Evolutionary conservation across 352 stramenopile genomes (phyloP).

Genomic region (Phytophthora pistaciae): DNA sequence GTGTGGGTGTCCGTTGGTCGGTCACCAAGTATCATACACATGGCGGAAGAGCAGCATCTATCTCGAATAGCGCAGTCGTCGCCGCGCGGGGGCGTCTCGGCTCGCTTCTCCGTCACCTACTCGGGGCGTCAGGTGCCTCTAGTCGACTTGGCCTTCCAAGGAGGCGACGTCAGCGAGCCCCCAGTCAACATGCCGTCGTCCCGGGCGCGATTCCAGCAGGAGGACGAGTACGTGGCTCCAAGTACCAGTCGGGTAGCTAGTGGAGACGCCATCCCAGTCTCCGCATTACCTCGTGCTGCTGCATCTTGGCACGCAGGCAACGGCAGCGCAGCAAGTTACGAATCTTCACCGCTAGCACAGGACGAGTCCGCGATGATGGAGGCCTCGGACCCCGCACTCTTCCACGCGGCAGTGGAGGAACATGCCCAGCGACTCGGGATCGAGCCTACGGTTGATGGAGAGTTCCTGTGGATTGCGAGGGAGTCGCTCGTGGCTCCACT

Average conservation of each 20-base stretch:
- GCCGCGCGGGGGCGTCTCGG: slow-evolving; percentile 22
- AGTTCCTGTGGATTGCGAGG: slow-evolving; percentile 79
- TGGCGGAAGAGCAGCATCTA: slow-evolving; percentile 31
- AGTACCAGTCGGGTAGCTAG: slow-evolving; percentile 30
- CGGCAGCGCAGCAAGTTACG: slow-evolving; percentile 28
- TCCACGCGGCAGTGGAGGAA: slow-evolving; percentile 79
- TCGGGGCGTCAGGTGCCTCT: slow-evolving; percentile 38
- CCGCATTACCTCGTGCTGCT: slow-evolving; percentile 28
- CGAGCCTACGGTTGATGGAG: slow-evolving; percentile 55
- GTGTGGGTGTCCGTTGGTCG: background rate
- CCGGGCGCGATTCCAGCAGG: slow-evolving; percentile 29
- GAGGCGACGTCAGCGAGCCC: slow-evolving; percentile 5
- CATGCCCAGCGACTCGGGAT: slow-evolving; percentile 78
- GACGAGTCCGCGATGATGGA: slow-evolving; percentile 71
- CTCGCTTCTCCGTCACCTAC: slow-evolving; percentile 31
- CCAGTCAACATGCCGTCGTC: slow-evolving; percentile 28
- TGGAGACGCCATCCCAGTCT: slow-evolving; percentile 9
- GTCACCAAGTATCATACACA: slow-evolving; percentile 8
- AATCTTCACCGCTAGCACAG: slow-evolving; percentile 15
- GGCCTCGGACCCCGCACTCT: slow-evolving; percentile 67
- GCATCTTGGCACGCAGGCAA: slow-evolving; percentile 50
- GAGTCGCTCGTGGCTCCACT: slow-evolving; percentile 80
- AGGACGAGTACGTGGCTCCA: slow-evolving; percentile 31
- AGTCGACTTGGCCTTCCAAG: slow-evolving; percentile 46
- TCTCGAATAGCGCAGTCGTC: slow-evolving; percentile 32